Conservation (phyloP, 441 rosid genomes). For the Erodium texanum region DNA sequence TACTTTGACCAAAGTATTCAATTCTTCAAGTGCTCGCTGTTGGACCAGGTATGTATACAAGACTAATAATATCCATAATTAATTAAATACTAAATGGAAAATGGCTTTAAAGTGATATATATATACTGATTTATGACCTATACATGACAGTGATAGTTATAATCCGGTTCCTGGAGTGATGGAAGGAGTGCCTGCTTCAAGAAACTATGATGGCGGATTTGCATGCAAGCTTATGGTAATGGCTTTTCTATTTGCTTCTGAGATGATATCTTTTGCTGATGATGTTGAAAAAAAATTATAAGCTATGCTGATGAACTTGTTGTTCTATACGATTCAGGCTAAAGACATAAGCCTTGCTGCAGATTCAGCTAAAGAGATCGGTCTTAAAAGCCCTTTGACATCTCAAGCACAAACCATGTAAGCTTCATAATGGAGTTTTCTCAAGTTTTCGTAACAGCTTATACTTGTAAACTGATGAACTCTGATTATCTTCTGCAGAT, state of each 20-base stretch:
- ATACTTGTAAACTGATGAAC: conserved; percentile 15
- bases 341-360: conserved; percentile 72
- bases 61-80: not conserved
- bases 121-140: conserved; percentile 9
- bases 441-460: no score
- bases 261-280: not conserved
- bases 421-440: conserved; percentile 22
- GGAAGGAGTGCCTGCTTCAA: conserved; percentile 86
- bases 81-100: no score
- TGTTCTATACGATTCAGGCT: conserved; percentile 42
- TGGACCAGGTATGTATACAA: conserved; percentile 62
- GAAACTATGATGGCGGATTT: conserved; percentile 72
- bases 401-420: conserved; percentile 61
- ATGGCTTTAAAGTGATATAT: not conserved
- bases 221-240: conserved; percentile 75
- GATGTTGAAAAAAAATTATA: no score
- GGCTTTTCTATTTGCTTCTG: not conserved
- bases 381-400: conserved; percentile 44
- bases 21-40: conserved; percentile 81
- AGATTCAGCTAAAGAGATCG: conserved; percentile 55
- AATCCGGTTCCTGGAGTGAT: conserved; percentile 97
- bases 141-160: conserved; percentile 59
- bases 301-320: not conserved
- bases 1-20: conserved; percentile 64
- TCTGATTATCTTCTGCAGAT: conserved; percentile 38